Conservation (phyloP, 164 flowering plant species). For the Tetracentron sinense region DNA sequence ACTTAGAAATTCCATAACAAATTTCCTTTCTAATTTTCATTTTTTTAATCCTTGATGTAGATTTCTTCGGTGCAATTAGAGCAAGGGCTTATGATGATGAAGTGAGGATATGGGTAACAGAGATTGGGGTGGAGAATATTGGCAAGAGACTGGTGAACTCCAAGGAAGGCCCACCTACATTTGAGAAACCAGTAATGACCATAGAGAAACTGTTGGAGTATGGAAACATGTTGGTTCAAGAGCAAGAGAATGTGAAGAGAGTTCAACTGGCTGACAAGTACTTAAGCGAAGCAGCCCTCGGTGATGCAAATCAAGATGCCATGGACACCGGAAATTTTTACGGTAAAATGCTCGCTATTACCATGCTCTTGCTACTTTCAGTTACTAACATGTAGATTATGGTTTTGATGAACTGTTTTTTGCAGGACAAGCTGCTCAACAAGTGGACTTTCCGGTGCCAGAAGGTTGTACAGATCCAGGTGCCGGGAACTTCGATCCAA, state of each 20-base stretch:
- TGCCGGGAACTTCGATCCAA: constrained; percentile 34
- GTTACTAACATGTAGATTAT: background rate
- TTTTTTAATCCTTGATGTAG: constrained; percentile 18
- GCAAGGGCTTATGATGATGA: constrained; percentile 65
- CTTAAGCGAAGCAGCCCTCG: constrained; percentile 56
- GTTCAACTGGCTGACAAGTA: constrained; percentile 67
- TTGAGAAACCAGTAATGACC: constrained; percentile 60
- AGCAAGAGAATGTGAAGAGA: constrained; percentile 72
- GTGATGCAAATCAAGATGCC: constrained; percentile 56
- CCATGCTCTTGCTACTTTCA: constrained; percentile 10
- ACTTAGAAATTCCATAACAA: no score
- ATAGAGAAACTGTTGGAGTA: constrained; percentile 55
- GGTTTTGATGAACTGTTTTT: background rate
- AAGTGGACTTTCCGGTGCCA: constrained; percentile 20
- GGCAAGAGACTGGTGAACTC: constrained; percentile 73
- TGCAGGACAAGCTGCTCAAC: constrained; percentile 23
- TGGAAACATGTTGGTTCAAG: constrained; percentile 61
- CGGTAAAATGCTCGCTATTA: constrained; percentile 25
- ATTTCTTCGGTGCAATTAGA: constrained; percentile 67
- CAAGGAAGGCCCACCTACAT: constrained; percentile 51
- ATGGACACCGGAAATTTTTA: constrained; percentile 52
- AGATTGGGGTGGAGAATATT: constrained; percentile 41
- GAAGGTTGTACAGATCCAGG: constrained; percentile 25
- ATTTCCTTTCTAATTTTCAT: no score
- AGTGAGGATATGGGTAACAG: constrained; percentile 52